Evolutionary conservation across 306 rosid genomes (phyloP).

Genomic region (Dicorynia guianensis): DNA sequence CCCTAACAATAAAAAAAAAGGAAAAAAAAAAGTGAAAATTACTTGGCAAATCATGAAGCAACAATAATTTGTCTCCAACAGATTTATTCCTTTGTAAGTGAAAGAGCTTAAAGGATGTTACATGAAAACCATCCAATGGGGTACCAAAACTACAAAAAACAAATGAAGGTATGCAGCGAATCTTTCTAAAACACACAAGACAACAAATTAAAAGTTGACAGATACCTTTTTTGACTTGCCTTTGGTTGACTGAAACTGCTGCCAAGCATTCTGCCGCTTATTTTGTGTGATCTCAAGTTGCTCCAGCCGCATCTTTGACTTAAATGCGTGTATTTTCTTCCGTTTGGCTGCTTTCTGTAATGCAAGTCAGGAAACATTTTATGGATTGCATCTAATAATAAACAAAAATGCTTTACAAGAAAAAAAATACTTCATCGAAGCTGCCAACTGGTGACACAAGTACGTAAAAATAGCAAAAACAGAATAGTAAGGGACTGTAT

Average conservation of each 20-base stretch:
- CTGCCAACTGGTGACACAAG: neutral
- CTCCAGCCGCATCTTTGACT: constrained; percentile 97
- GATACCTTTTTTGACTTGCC: constrained; percentile 96
- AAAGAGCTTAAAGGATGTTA: neutral
- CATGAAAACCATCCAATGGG: constrained; percentile 10
- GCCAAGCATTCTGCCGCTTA: constrained; percentile 99
- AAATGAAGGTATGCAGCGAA: neutral
- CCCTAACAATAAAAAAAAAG: no score
- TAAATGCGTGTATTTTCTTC: constrained; percentile 95
- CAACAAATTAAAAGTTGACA: constrained; percentile 14
- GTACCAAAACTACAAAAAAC: constrained; percentile 8
- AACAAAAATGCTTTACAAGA: no score
- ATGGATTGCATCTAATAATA: constrained; percentile 19
- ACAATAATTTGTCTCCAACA: neutral
- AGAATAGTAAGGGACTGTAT: constrained; percentile 4
- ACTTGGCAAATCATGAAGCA: neutral
- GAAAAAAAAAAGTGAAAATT: no score
- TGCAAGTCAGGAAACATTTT: constrained; percentile 36
- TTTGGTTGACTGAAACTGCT: constrained; percentile 92
- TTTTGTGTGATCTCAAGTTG: constrained; percentile 97
- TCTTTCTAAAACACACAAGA: neutral
- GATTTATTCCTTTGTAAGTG: neutral
- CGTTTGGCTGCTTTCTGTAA: constrained; percentile 84
- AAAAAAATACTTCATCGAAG: neutral
- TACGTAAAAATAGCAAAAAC: constrained; percentile 13